Evolutionary conservation across 192 early-diverging fungal species (phyloP).

Genomic region (Phlyctochytrium arcticum): DNA sequence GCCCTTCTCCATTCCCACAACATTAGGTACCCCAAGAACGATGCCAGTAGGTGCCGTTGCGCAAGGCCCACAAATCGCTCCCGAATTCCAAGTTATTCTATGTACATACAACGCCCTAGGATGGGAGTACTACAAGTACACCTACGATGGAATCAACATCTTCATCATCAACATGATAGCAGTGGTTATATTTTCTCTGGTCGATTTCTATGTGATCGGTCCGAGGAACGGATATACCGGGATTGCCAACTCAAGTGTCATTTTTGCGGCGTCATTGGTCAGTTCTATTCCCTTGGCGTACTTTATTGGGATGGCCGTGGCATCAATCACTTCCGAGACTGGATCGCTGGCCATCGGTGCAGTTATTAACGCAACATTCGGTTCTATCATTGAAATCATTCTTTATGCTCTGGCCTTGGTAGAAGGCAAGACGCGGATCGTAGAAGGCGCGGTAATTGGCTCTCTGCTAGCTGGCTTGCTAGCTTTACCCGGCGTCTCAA

Average conservation of each 20-base stretch:
- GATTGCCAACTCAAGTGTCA: constrained; percentile 51
- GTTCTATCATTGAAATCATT: constrained; percentile 93
- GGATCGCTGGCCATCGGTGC: constrained; percentile 83
- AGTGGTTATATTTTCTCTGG: constrained; percentile 76
- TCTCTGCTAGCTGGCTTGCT: constrained; percentile 85
- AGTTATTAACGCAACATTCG: constrained; percentile 97
- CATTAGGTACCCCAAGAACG: constrained; percentile 16
- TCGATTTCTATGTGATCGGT: constrained; percentile 74
- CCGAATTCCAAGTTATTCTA: constrained; percentile 64
- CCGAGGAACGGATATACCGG: constrained; percentile 45
- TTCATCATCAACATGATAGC: constrained; percentile 90
- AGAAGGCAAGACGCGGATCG: constrained; percentile 79
- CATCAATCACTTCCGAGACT: constrained; percentile 94
- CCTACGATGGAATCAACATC: constrained; percentile 94
- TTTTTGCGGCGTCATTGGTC: constrained; percentile 67
- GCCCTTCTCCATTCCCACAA: constrained; percentile 43
- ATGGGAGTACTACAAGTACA: constrained; percentile 95
- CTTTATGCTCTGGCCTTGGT: constrained; percentile 86
- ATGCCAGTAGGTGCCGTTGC: constrained; percentile 16
- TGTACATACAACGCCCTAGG: constrained; percentile 88
- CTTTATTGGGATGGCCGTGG: constrained; percentile 95
- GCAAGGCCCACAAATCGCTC: constrained; percentile 18
- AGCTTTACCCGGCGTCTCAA: constrained; percentile 87
- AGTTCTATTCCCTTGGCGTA: constrained; percentile 90
- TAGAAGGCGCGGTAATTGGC: constrained; percentile 90